Evolutionary conservation across 2,329 filamentous ascomycete species (phyloP), one percentile per base, ranked within the genome.

Genomic region (Clonostachys sp.): DNA sequence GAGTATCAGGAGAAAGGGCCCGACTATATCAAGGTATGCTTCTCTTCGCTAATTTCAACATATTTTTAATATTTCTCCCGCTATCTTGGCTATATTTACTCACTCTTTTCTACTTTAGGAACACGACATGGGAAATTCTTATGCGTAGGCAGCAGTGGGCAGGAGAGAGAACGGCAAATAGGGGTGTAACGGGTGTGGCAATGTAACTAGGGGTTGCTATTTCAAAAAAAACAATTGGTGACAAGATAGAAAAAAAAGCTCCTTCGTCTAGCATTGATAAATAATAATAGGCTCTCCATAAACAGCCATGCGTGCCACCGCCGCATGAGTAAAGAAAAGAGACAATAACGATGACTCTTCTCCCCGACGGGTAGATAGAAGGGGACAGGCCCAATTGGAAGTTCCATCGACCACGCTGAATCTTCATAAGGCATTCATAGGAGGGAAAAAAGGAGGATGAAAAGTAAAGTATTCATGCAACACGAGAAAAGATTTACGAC

Each of bases 1-100:
- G 94, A 97, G 67, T 99, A 90, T 68, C 66, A 81, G 57, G 94
- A 99, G 74, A 96, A 95, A 74, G 94, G 94, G 2, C 77, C 83
- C 18, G 92, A 97, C 57, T 97, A 97, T 72, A 79, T 97, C 64
- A 96, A 95, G 82, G 91, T 81, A 58, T 52, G 75, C 63, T 34
- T 34, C 18, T 36, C 34, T 30, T 24, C 36, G 10, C n/a, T 5
- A 18, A 10, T 14, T 34, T 33, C 18, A 10, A 10, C 12, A 10
- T 35, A 16, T 17, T 41, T 24, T 50, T n/a, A 34, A 13, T 42
- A 47, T 33, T 45, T 45, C 12, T 41, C 9, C 35, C 41, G 45
- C 46, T 44, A 17, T 38, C 30, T 20, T 12, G 12, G 12, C 6
- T 39, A 39, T 39, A 39, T 39, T 10, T n/a, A 39, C 36, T 39